Percentiles rank a stretch among this genome's conserved stretches.
Conservation (phyloP, 306 rosid species). For the Vachellia pachyceras region DNA sequence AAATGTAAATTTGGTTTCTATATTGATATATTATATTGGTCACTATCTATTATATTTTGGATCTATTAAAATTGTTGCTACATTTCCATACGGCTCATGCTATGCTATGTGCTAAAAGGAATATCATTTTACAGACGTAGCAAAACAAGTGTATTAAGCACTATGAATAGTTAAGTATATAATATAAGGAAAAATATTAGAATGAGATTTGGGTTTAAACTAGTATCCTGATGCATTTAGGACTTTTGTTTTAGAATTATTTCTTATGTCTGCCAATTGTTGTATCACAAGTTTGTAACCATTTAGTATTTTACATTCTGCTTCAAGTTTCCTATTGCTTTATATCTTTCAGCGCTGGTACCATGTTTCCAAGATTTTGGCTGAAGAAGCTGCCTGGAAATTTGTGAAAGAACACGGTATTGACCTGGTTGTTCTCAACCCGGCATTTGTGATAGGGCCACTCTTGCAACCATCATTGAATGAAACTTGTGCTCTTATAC, state of each 20-base stretch:
- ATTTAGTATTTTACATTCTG: background rate
- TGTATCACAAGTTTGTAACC: background rate
- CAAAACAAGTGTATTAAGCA: background rate
- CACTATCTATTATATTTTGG: no score
- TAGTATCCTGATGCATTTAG: background rate
- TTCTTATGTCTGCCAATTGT: background rate
- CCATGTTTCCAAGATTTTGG: slow-evolving; percentile 79
- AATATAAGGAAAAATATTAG: background rate
- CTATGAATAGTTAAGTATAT: background rate
- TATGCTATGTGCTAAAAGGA: background rate
- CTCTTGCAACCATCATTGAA: slow-evolving; percentile 78
- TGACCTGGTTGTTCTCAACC: slow-evolving; percentile 76
- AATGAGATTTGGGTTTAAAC: no score
- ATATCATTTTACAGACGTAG: background rate
- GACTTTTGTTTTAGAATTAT: background rate
- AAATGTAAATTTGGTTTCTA: no score
- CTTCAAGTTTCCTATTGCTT: slow-evolving; percentile 16
- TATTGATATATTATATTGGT: no score
- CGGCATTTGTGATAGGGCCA: slow-evolving; percentile 80
- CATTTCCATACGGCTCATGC: background rate
- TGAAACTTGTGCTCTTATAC: slow-evolving; percentile 57
- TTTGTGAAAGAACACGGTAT: slow-evolving; percentile 70
- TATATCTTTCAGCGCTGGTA: slow-evolving; percentile 68
- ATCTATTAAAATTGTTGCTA: background rate
- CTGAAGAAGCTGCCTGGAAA: slow-evolving; percentile 91